Evolutionary conservation across 176 grass and related monocot species (phyloP), one percentile per base, ranked within the genome.

Genomic region (Carex pumila): DNA sequence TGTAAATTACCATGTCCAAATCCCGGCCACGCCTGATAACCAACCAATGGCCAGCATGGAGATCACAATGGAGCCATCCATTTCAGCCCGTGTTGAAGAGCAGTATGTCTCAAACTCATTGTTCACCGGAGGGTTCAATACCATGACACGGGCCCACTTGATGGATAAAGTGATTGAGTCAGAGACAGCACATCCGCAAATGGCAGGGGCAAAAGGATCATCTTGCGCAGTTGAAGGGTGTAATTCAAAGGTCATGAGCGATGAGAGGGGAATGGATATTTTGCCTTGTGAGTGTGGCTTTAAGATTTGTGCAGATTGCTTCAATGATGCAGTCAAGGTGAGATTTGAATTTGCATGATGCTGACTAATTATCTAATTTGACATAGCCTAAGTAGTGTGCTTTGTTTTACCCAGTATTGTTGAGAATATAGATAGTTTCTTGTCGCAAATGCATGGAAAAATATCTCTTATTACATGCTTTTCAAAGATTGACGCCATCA

Each of bases 101-200:
- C 96, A 95, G 65, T 95, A 99, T 59, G 93, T 95, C 36, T 95
- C 93, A 54, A 99, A 90, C 83, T 95, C 96, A 2, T 84, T 99
- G 76, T 99, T 99, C 89, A 99, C 96, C 5, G 96, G 96, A 11
- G 96, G 93, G 1, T 95, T 93, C 87, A 95, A 99, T 83, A 99
- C 88, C 65, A 89, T 92, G 76, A 95, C 96, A 15, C 86, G 96
- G 34, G 93, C 96, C 0, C 96, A 94, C 85, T 90, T 99, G 80
- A 99, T 99, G 96, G 96, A 99, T 80, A 99, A 99, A 83, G 93
- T 94, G 12, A 94, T 84, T 52, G 96, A 99, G 1, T 95, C 93
- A 0, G 93, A 94, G 80, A 82, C 93, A 30, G 83, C 34, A 25
- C 93, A 95, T 65, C 93, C 93, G 21, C 96, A 99, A 85, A 98